Conservation (phyloP, 148 eudicot species). For the Spergularia marina region DNA sequence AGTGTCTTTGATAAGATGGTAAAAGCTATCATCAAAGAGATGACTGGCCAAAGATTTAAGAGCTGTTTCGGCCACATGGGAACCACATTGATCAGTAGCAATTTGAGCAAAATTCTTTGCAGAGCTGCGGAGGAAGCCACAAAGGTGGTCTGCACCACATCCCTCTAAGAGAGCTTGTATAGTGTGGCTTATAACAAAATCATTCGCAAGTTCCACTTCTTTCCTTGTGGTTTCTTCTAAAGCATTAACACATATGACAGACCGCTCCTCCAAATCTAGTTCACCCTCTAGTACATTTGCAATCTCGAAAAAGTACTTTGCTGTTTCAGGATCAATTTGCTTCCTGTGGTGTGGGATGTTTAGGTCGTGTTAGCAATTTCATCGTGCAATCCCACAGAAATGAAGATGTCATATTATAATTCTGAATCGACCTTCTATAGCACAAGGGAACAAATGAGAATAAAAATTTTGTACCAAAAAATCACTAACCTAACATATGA, state of each 20-base stretch:
- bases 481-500: conserved; percentile 62
- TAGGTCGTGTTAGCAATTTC: conserved; percentile 13
- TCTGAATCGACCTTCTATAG: neutral
- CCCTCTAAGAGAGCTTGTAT: conserved; percentile 74
- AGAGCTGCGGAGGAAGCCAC: conserved; percentile 70
- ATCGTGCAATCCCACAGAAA: neutral
- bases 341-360: conserved; percentile 40
- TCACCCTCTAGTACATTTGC: conserved; percentile 66
- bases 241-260: conserved; percentile 74
- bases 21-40: conserved; percentile 54
- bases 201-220: conserved; percentile 88
- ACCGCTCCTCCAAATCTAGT: conserved; percentile 66
- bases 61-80: conserved; percentile 95
- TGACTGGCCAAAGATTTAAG: conserved; percentile 70
- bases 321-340: conserved; percentile 87
- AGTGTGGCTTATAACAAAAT: conserved; percentile 76
- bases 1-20: conserved; percentile 55
- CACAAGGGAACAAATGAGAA: neutral
- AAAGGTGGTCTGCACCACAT: conserved; percentile 72
- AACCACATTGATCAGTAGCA: conserved; percentile 77
- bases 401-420: neutral
- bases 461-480: neutral
- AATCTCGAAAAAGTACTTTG: conserved; percentile 76
- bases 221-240: conserved; percentile 87
- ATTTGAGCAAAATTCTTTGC: conserved; percentile 60